Percentiles rank a stretch among this genome's conserved stretches.
Evolutionary conservation across 2,329 filamentous ascomycete genomes (phyloP).

Genomic region (Arthrobotrys iridis): DNA sequence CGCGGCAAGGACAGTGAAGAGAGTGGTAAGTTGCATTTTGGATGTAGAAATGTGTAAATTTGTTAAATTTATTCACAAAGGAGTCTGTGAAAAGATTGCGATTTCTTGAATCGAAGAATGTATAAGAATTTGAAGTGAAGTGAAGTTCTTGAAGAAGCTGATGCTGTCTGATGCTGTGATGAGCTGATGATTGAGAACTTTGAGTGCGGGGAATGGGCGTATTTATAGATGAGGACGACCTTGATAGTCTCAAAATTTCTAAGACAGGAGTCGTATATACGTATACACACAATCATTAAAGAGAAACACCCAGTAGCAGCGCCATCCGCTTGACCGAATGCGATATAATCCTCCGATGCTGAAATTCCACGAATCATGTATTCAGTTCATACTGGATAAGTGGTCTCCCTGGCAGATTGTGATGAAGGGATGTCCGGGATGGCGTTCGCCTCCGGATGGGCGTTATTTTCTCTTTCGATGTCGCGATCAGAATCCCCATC

Average conservation of each 20-base stretch:
- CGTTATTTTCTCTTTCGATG: background rate
- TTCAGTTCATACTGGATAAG: background rate
- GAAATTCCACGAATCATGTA: constrained; percentile 24
- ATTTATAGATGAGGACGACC: constrained; percentile 24
- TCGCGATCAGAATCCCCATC: constrained; percentile 12
- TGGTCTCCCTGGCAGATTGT: too few relatives aligned
- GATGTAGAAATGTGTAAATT: background rate
- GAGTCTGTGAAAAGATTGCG: background rate
- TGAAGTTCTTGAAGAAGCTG: background rate
- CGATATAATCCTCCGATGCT: background rate
- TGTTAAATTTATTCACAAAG: background rate
- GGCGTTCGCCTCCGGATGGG: background rate
- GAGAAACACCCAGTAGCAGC: background rate
- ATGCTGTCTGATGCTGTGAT: constrained; percentile 7
- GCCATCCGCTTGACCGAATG: constrained; percentile 9
- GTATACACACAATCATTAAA: background rate
- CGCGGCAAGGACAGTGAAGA: constrained; percentile 27
- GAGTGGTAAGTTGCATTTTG: constrained; percentile 38
- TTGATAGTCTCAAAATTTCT: background rate
- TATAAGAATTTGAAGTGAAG: constrained; percentile 11
- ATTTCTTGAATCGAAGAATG: constrained; percentile 9
- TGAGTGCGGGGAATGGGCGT: background rate
- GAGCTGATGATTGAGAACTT: constrained; percentile 13
- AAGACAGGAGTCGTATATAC: background rate
- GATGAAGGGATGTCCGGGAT: background rate